These are phyloP conservation scores for Tylopilus vinaceipallidus DNA, from an alignment of 768 basidiomycete genomes.

Conservation along the genomic window DNA sequence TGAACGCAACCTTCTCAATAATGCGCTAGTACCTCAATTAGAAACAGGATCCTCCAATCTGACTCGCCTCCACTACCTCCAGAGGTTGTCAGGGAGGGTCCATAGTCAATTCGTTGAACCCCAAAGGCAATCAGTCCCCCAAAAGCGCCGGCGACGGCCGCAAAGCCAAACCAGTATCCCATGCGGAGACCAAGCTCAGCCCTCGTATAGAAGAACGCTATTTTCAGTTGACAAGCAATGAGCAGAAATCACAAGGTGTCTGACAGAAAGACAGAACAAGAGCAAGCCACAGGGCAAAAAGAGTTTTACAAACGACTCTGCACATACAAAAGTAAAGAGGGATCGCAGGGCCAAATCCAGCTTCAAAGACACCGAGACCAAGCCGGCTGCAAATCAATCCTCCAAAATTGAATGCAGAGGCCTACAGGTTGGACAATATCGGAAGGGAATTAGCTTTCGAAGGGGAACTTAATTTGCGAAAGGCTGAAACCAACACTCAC, in stretches of 20 bases:
- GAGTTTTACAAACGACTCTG: neutral
- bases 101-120: constrained; percentile 61
- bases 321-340: constrained; percentile 74
- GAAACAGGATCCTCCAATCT: constrained; percentile 50
- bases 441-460: no score
- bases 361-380: constrained; percentile 73
- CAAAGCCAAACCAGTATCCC: constrained; percentile 84
- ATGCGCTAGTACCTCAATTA: constrained; percentile 57
- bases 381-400: constrained; percentile 59
- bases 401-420: constrained; percentile 58
- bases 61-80: constrained; percentile 30
- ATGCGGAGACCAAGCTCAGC: constrained; percentile 71
- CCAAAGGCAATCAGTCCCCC: constrained; percentile 84
- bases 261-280: neutral
- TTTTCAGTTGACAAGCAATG: neutral
- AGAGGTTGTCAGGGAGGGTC: constrained; percentile 18
- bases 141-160: constrained; percentile 81
- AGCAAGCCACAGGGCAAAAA: neutral
- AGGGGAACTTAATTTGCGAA: no score
- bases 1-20: neutral
- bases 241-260: neutral
- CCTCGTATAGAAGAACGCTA: constrained; percentile 81
- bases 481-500: constrained; percentile 37
- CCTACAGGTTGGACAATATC: constrained; percentile 34
- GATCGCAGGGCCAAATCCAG: constrained; percentile 74